These are phyloP conservation scores for Delphinella strobiligena DNA, from an alignment of 2,329 filamentous ascomycete genomes.

Conservation along the genomic window DNA sequence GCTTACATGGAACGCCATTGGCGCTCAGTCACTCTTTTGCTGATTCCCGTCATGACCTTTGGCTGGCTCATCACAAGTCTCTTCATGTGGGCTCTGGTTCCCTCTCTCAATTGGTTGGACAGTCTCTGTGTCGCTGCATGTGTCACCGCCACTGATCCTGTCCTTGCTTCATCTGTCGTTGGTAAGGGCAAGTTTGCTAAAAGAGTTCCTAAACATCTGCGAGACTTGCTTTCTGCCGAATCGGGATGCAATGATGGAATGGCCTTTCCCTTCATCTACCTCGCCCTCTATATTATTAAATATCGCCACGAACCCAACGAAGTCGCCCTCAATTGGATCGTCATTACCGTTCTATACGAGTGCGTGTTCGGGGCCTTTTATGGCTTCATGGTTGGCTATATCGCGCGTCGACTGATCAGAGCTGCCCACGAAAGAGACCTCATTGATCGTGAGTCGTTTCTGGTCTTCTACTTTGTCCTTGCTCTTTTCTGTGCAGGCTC, in stretches of 20 bases:
- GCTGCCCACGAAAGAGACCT: conserved; percentile 71
- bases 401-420: conserved; percentile 82
- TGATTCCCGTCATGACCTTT: conserved; percentile 93
- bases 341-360: conserved; percentile 84
- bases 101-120: conserved; percentile 74
- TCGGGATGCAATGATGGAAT: conserved; percentile 99
- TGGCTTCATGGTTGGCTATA: conserved; percentile 78
- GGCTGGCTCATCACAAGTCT: conserved; percentile 89
- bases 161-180: conserved; percentile 92
- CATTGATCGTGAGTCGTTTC: conserved; percentile 91
- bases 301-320: conserved; percentile 57
- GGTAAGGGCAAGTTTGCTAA: conserved; percentile 99
- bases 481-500: conserved; percentile 93
- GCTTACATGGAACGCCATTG: conserved; percentile 98
- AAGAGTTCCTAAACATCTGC: conserved; percentile 90
- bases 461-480: conserved; percentile 97
- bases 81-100: conserved; percentile 83
- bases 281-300: conserved; percentile 78
- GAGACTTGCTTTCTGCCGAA: conserved; percentile 88
- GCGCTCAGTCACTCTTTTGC: conserved; percentile 76
- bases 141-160: conserved; percentile 93
- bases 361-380: conserved; percentile 87
- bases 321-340: conserved; percentile 77
- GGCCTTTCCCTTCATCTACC: conserved; percentile 96
- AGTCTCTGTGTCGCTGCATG: conserved; percentile 80